Conservation (phyloP, 345 rosid species). For the Moricandia arvensis region DNA sequence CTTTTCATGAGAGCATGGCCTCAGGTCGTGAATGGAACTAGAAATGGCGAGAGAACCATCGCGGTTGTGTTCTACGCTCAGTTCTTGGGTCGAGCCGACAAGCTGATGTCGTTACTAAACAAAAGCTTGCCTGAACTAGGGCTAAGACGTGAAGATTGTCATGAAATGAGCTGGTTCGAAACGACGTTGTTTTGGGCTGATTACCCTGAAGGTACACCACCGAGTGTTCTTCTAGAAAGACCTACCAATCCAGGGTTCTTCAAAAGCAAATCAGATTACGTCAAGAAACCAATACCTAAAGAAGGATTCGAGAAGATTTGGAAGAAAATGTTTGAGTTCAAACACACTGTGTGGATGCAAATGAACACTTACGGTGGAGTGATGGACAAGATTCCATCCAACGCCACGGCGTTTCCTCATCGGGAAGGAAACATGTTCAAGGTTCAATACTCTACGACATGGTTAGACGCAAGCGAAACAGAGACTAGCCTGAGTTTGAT, state of each 20-base stretch:
- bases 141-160: slow-evolving; percentile 38
- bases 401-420: slow-evolving; percentile 61
- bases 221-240: slow-evolving; percentile 34
- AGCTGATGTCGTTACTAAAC: slow-evolving; percentile 26
- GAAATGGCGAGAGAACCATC: slow-evolving; percentile 32
- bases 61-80: slow-evolving; percentile 34
- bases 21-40: slow-evolving; percentile 19
- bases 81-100: slow-evolving; percentile 40
- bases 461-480: slow-evolving; percentile 35
- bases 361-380: slow-evolving; percentile 61
- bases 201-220: slow-evolving; percentile 35
- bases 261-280: slow-evolving; percentile 66
- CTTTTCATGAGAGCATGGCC: slow-evolving; percentile 42
- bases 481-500: slow-evolving; percentile 30
- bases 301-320: slow-evolving; percentile 38
- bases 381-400: slow-evolving; percentile 49
- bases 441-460: slow-evolving; percentile 41
- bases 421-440: slow-evolving; percentile 55
- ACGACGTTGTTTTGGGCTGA: slow-evolving; percentile 36
- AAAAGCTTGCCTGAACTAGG: slow-evolving; percentile 41
- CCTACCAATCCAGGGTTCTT: slow-evolving; percentile 19
- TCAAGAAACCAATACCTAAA: slow-evolving; percentile 43
- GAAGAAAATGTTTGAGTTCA: slow-evolving; percentile 36
- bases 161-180: slow-evolving; percentile 44
- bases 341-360: slow-evolving; percentile 39